Evolutionary conservation across 352 stramenopile species (phyloP), one percentile per base, ranked within the genome.

Genomic region (Phytophthora sp.): DNA sequence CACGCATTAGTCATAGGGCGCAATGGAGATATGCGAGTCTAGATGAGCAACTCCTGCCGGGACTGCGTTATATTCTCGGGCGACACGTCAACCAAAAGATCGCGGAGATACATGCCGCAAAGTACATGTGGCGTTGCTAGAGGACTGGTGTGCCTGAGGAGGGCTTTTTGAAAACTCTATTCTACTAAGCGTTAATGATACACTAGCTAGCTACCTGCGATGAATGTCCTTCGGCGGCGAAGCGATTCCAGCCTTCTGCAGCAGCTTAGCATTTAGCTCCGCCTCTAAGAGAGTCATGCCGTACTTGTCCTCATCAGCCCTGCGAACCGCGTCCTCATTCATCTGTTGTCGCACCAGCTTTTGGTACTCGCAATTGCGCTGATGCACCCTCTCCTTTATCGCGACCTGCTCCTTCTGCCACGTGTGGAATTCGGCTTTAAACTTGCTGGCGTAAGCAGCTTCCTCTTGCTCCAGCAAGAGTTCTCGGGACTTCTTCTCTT

Each of bases 231-330:
- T 39, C 12, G 68, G 68, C 9, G 47, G 57, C 12, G 64, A 59
- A 7, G 24, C 13, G 30, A 83, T 60, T 36, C 71, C 77, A 13
- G 74, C 72, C n/a, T 67, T 73, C 39, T 68, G 47, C 42, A 90
- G 51, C 46, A 90, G 55, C 71, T 64, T 57, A 0, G 77, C 46
- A 44, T 90, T 90, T 11, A 90, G 69, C 44, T 77, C 75, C 61
- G 84, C 83, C 63, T 90, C 82, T 41, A 80, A 45, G 24, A 76
- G 68, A 6, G 41, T 86, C 82, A 90, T 90, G 61, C 82, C 82
- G 63, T 87, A 87, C 71, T 84, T 86, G 64, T 90, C 82, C 21
- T 84, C 82, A 20, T 74, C 63, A 8, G 74, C 69, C 18, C 69
- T 61, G 24, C 81, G 77, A 47, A 50, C 21, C 5, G 53, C 58